Base-by-base conservation (phyloP, 192 early-diverging fungal species). In the Geosiphon pyriformis region DNA sequence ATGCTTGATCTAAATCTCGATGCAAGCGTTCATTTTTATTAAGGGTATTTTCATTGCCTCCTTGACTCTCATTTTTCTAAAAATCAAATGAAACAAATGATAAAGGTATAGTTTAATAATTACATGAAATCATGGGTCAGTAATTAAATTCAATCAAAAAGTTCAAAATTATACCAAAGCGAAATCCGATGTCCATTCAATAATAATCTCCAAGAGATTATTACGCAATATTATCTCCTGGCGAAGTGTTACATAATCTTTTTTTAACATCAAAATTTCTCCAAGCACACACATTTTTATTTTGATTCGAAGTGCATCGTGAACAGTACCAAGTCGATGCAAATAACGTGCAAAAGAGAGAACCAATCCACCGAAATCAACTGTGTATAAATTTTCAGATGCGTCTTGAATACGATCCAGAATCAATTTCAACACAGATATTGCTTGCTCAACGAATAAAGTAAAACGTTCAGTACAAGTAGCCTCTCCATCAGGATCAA, bases 171-270 rank as follows among this genome's bases (percentile, higher is more conserved):
- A 70, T 81, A 83, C 83, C 77, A 79, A 63, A 15, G 81, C 79
- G 57, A 80, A 88, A 70, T 88, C 83, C n/a, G 82, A 82, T 18
- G 88, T 93, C 90, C 89, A 91, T 56, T 85, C 87, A 22, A 90
- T 78, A 66, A 92, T 78, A 33, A 82, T 85, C 34, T 90, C 86
- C 15, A 89, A 70, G 50, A 93, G 68, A 32, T 80, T 82, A 58
- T 90, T 91, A 51, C 92, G 73, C 54, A 94, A 71, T 29, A 75
- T 73, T 65, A 92, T 86, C 59, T 93, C 89, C 35, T 89, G 85
- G 20, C 87, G 74, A 35, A 94, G 70, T 33, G 77, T 85, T 35
- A 92, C 74, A 32, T 86, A 74, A 23, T 92, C 88, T 74, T 88
- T 88, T 69, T 90, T 92, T 8, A 53, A 68, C 76, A 91, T 83